Conservation (phyloP, 768 basidiomycete species). For the Zangia roseola region DNA sequence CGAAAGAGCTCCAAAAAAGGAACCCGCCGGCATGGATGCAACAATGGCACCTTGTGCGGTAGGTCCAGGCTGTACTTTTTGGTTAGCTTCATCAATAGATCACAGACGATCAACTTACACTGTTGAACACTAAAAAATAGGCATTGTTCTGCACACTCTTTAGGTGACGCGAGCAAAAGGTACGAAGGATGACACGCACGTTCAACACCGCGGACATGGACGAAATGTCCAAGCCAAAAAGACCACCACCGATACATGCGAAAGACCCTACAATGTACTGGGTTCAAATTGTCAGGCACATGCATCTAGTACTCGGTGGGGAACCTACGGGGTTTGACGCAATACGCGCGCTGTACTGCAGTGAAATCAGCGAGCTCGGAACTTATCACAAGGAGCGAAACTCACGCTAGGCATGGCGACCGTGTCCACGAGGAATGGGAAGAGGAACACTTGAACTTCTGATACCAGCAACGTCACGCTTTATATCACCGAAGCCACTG, state of each 20-base stretch:
- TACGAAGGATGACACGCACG: constrained; percentile 30
- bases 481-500: constrained; percentile 10
- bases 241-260: constrained; percentile 77
- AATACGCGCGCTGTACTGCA: constrained; percentile 53
- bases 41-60: constrained; percentile 70
- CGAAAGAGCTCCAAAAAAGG: constrained; percentile 61
- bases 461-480: background rate
- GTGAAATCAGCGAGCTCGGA: constrained; percentile 2
- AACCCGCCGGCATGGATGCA: constrained; percentile 76
- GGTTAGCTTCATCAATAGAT: constrained; percentile 3
- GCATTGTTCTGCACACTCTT: constrained; percentile 24
- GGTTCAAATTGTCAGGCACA: constrained; percentile 9
- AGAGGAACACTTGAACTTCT: background rate
- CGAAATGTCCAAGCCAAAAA: constrained; percentile 80
- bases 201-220: constrained; percentile 78
- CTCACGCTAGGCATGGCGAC: constrained; percentile 28
- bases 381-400: background rate
- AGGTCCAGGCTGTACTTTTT: constrained; percentile 41
- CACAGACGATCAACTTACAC: constrained; percentile 12
- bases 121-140: constrained; percentile 25
- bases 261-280: constrained; percentile 79
- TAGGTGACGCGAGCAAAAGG: background rate
- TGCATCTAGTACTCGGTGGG: background rate
- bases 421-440: background rate
- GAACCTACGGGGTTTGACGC: constrained; percentile 54